Base-by-base conservation (phyloP, 2,329 filamentous ascomycete genomes). In the Aspergillus ibericus region DNA sequence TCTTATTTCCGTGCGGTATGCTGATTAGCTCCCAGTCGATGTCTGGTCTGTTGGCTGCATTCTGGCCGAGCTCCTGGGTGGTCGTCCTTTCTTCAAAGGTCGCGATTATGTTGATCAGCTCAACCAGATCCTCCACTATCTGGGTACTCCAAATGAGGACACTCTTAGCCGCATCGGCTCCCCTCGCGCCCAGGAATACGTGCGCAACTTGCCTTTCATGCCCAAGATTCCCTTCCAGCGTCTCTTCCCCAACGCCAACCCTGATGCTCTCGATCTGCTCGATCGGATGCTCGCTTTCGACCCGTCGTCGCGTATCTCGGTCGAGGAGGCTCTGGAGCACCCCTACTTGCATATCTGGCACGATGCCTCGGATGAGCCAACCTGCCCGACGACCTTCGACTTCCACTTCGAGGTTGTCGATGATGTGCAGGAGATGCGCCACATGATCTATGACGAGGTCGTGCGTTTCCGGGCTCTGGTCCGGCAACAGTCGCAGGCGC, bases 41-140 rank as follows among this genome's bases (percentile, higher is more conserved):
- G 93, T 99, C 34, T 99, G 95, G 95, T 99, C 95, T 8, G 93
- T 99, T 44, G 95, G 95, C 61, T 99, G 95, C 74, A 99, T 99
- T 70, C 85, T 99, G 55, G 95, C 95, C 55, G 95, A 99, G 78
- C 87, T 99, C 12, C 87, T 99, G 35, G 95, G 95, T 63, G 93
- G 95, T 60, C 90, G 96, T 60, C 95, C 95, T 44, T 99, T 99
- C 84, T 98, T 99, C 85, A 99, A 99, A 81, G 95, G 95, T 59
- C 91, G 95, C 62, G 95, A 99, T 81, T 99, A 99, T 72, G 95
- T 99, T 77, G 95, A 99, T 79, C 95, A 99, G 82, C 87, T 99
- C 65, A 99, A 99, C 83, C 95, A 99, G 80, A 99, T 99, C 72
- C 85, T 99, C 56, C 93, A 98, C 82, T 97, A 96, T 75, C 89